Evolutionary conservation across 2,329 filamentous ascomycete genomes (phyloP).

Genomic region (Whalleya microplaca): DNA sequence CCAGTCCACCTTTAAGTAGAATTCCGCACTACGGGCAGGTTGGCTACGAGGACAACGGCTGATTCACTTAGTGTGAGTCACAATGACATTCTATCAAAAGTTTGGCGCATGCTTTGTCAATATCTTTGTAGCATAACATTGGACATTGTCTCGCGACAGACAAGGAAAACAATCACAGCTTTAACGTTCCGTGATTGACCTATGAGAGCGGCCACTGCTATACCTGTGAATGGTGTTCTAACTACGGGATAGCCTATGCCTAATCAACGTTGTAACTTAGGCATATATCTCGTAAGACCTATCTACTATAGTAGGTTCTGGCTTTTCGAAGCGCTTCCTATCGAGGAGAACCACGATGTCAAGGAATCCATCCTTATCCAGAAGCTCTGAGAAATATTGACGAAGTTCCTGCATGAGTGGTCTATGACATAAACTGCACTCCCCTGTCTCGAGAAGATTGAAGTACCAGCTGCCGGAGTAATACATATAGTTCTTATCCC

Average conservation of each 20-base stretch:
- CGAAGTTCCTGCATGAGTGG: conserved; percentile 2
- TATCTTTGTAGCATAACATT: neutral
- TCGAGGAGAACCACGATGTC: conserved; percentile 4
- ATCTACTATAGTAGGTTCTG: neutral
- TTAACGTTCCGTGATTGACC: neutral
- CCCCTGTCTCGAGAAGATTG: neutral
- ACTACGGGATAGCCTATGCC: neutral
- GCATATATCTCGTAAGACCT: conserved; percentile 2
- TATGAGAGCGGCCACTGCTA: neutral
- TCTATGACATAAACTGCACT: neutral
- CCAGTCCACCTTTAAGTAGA: neutral
- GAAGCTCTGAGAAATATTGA: conserved; percentile 1
- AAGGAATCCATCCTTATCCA: conserved; percentile 2
- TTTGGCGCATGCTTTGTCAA: neutral
- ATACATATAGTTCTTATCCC: neutral
- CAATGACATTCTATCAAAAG: too few relatives aligned
- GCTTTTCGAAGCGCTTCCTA: conserved; percentile 2
- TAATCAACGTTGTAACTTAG: neutral
- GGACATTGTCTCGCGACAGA: neutral
- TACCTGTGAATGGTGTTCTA: neutral
- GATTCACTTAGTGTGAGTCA: too few relatives aligned
- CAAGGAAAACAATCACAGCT: neutral
- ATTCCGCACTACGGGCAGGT: too few relatives aligned
- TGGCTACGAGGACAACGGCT: too few relatives aligned
- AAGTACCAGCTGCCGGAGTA: neutral